A percentile compares a stretch with the other conserved stretches of the same genome.
phyloP scores from a whole-genome alignment of 352 stramenopile species.

The Globisporangium carolinianum region DNA sequence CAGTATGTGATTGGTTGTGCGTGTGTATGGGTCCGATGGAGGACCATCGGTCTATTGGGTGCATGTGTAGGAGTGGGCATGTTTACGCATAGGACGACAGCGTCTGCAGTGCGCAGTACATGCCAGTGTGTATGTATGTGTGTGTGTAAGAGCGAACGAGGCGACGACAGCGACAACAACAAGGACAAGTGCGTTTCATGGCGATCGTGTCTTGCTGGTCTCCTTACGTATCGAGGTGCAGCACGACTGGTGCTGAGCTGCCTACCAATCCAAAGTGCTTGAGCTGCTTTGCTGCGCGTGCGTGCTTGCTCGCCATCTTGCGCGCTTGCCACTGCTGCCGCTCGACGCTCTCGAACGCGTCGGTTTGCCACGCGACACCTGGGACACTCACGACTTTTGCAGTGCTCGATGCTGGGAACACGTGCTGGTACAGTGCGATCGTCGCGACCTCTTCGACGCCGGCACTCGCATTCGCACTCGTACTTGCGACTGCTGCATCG shows the following conservation, averaged over 20 bases:
- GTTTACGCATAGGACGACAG: no score
- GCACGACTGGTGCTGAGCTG: neutral
- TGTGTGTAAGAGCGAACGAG: no score
- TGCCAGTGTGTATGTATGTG: no score
- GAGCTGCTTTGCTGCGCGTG: conserved; percentile 77
- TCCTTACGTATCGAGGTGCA: neutral
- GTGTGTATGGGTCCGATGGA: neutral
- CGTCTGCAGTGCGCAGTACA: no score
- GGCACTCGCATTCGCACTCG: conserved; percentile 14
- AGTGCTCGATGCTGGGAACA: conserved; percentile 50
- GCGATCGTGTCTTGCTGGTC: neutral
- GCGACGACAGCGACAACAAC: no score
- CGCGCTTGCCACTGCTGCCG: conserved; percentile 88
- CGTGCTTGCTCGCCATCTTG: conserved; percentile 94
- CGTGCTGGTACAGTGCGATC: conserved; percentile 87
- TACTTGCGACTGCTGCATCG: conserved; percentile 3
- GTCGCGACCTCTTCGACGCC: conserved; percentile 93
- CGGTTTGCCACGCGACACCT: conserved; percentile 79
- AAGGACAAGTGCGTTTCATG: no score
- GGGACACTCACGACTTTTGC: conserved; percentile 85
- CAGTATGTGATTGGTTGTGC: neutral
- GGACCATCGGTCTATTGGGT: neutral
- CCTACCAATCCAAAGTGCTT: conserved; percentile 34
- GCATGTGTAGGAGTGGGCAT: neutral
- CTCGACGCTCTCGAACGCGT: conserved; percentile 45